Evolutionary conservation across 805 yeast species (phyloP).

Genomic region (Metschnikowia anglica): DNA sequence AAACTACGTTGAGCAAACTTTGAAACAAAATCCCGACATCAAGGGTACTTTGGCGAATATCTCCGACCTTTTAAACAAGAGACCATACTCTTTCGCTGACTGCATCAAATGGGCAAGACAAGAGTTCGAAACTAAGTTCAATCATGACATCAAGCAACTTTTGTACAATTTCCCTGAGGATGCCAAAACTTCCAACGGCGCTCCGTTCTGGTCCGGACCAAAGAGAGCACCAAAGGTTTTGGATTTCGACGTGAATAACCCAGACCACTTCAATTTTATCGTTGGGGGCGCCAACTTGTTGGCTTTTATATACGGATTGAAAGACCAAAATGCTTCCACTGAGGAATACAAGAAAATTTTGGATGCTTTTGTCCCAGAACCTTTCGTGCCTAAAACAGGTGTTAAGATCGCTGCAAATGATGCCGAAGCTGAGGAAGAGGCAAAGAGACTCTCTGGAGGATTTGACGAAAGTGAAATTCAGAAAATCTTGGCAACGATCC

Average conservation of each 20-base stretch:
- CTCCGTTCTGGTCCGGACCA: conserved; percentile 97
- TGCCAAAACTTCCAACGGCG: conserved; percentile 85
- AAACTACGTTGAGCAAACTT: conserved; percentile 83
- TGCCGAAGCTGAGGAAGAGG: conserved; percentile 85
- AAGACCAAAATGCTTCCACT: conserved; percentile 63
- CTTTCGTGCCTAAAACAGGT: conserved; percentile 73
- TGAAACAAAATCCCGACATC: conserved; percentile 90
- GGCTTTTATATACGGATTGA: conserved; percentile 87
- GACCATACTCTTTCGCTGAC: conserved; percentile 89
- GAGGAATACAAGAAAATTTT: conserved; percentile 57
- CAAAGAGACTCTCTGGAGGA: conserved; percentile 36
- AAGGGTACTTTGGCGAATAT: conserved; percentile 84
- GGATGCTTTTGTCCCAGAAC: conserved; percentile 40
- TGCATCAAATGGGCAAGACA: conserved; percentile 94
- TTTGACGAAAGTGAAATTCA: conserved; percentile 65
- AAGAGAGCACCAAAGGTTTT: conserved; percentile 94
- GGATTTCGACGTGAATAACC: conserved; percentile 68
- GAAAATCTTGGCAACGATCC: conserved; percentile 71
- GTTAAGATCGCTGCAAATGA: conserved; percentile 82
- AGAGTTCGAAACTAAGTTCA: conserved; percentile 82
- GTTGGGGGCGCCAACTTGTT: conserved; percentile 88
- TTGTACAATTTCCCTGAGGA: conserved; percentile 93
- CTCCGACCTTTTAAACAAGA: conserved; percentile 65
- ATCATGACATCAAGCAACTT: conserved; percentile 84
- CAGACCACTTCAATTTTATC: conserved; percentile 78